Evolutionary conservation across 768 basidiomycete species (phyloP).

Genomic region (Collybia sp.): DNA sequence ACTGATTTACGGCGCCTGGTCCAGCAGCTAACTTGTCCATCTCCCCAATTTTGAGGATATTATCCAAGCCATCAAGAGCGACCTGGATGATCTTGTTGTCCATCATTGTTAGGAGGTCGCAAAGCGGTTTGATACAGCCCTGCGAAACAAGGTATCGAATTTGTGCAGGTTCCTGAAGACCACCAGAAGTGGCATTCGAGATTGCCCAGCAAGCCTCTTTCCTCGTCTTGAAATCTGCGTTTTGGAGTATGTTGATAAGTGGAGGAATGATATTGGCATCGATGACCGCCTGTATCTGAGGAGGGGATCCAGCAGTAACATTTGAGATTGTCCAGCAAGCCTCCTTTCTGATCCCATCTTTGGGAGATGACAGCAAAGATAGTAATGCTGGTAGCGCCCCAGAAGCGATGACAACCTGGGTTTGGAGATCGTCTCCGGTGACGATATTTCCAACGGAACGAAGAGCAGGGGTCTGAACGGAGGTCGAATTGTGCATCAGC

Average conservation of each 20-base stretch:
- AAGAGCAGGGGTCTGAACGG: slow-evolving; percentile 96
- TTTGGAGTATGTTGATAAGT: slow-evolving; percentile 94
- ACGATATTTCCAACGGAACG: slow-evolving; percentile 99
- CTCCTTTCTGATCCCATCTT: slow-evolving; percentile 99
- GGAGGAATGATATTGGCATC: slow-evolving; percentile 98
- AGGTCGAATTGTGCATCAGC: slow-evolving; percentile 90
- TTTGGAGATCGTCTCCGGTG: slow-evolving; percentile 98
- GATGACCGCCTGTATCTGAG: slow-evolving; percentile 95
- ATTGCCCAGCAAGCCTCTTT: slow-evolving; percentile 99
- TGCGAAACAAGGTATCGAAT: slow-evolving; percentile 97
- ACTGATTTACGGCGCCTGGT: slow-evolving; percentile 84
- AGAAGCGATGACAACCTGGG: slow-evolving; percentile 97
- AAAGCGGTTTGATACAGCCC: slow-evolving; percentile 98
- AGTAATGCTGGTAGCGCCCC: slow-evolving; percentile 95
- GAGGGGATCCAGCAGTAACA: slow-evolving; percentile 94
- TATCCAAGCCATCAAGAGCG: slow-evolving; percentile 96
- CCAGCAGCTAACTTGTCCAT: slow-evolving; percentile 83
- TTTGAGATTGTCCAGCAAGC: slow-evolving; percentile 99
- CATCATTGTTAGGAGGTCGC: slow-evolving; percentile 95
- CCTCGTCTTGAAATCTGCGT: slow-evolving; percentile 98
- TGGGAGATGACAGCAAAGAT: slow-evolving; percentile 89
- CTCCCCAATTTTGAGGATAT: slow-evolving; percentile 97
- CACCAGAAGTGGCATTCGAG: slow-evolving; percentile 97
- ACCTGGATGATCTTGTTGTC: slow-evolving; percentile 99
- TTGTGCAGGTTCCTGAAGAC: slow-evolving; percentile 91